A percentile compares a stretch with the other conserved stretches of the same genome.
These are phyloP conservation scores for Akanthomyces uredinophilus DNA, from an alignment of 2,329 filamentous ascomycete genomes.

Conservation along the genomic window DNA sequence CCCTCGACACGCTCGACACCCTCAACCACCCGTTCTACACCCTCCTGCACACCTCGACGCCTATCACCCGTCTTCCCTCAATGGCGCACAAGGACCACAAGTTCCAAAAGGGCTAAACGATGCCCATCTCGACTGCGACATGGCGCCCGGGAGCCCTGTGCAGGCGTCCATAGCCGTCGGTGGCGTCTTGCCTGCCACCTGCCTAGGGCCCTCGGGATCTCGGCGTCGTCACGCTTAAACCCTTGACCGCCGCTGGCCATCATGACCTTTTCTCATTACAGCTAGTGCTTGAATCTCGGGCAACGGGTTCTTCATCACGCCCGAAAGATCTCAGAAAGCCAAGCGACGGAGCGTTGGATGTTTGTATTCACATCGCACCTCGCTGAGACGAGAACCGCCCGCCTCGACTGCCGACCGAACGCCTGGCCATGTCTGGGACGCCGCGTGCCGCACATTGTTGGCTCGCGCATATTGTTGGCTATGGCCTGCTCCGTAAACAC, in stretches of 20 bases:
- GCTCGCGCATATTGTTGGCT: too few species aligned
- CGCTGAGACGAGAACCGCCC: too few species aligned
- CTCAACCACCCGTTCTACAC: neutral
- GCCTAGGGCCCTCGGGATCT: neutral
- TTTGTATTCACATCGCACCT: too few species aligned
- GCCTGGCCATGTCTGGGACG: too few species aligned
- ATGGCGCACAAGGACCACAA: neutral
- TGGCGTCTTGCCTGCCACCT: neutral
- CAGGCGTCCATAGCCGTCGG: neutral
- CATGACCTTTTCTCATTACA: neutral
- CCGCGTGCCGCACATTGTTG: too few species aligned
- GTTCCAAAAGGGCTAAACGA: too few species aligned
- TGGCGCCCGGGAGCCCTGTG: neutral
- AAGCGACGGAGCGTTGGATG: too few species aligned
- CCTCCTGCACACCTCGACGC: too few species aligned
- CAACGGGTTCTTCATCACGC: neutral
- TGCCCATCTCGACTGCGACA: neutral
- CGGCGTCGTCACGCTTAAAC: neutral
- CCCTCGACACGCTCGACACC: neutral
- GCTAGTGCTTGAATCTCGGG: neutral
- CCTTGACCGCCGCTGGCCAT: neutral
- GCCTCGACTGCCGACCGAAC: too few species aligned
- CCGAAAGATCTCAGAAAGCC: neutral
- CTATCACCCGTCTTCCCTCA: neutral
- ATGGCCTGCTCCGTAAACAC: too few species aligned